Base-by-base conservation (phyloP, 352 stramenopile species). In the Pythium sp. region DNA sequence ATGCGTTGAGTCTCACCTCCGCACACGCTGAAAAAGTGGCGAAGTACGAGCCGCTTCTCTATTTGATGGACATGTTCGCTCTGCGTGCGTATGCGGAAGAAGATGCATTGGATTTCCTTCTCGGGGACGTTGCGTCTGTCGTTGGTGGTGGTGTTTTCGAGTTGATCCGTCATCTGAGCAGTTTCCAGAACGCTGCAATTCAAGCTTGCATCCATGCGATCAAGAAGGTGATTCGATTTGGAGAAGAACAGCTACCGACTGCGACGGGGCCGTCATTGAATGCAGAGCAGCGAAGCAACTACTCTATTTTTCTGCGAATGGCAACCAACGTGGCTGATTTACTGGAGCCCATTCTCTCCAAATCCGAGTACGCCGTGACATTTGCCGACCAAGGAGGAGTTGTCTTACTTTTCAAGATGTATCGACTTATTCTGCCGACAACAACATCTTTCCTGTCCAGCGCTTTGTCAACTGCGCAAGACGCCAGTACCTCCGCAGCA, bases 141-240 rank as follows among this genome's bases (percentile, higher is more conserved):
- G 87, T 99, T 56, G 97, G 95, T 2, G 92, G 90, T 6, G 96
- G 96, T 12, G 78, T 99, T 43, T 98, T 99, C 74, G 97, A 99
- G 76, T 77, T 99, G 26, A 98, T 99, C 92, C 88, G 96, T 5
- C 96, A 99, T 74, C 90, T 98, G 51, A 86, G 92, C 38, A 86
- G 75, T 36, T 88, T 99, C 53, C 92, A 95, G 60, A 82, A 86
- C 43, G 73, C 86, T 38, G 82, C 93, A 8, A 89, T 99, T 49
- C 78, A 92, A 69, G 93, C 94, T 9, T 86, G 97, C 32, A 83
- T 98, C 0, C 73, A 93, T 72, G 90, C 93, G 0, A 80, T 98
- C 49, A 94, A 97, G 65, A 92, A 98, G 53, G 76, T 98, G 38
- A 87, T 93, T 67, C 80, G 97, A 0, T 90, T 91, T 60, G 79